These are phyloP conservation scores for Paspalum vaginatum DNA, from an alignment of 176 grass and related monocot genomes.

Conservation along the genomic window DNA sequence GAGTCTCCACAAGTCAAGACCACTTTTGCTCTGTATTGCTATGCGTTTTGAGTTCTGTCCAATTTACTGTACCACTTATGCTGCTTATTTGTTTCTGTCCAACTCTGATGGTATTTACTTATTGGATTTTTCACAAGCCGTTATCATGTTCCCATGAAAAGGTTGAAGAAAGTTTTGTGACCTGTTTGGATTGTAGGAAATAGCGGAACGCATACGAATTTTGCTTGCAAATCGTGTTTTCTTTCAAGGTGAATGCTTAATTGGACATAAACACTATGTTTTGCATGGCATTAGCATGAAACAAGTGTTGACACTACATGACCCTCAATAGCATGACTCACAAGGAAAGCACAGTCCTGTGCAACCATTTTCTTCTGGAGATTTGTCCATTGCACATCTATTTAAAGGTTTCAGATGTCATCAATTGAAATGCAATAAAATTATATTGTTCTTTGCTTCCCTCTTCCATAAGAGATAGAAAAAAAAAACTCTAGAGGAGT, in stretches of 20 bases:
- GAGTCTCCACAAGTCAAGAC: background rate
- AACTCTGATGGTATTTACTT: background rate
- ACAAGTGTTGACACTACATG: background rate
- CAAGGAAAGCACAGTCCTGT: background rate
- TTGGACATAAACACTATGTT: too few species aligned
- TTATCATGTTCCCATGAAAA: too few species aligned
- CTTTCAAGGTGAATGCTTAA: background rate
- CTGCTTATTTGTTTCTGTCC: background rate
- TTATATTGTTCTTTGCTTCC: slow-evolving; percentile 13
- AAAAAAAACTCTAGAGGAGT: background rate
- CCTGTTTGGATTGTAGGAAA: background rate
- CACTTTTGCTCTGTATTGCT: background rate
- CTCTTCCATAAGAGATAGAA: background rate
- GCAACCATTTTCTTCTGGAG: background rate
- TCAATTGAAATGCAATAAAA: background rate
- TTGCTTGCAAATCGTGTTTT: background rate
- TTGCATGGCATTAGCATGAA: background rate
- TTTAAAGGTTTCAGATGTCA: background rate
- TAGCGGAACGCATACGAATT: background rate
- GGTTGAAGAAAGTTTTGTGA: background rate
- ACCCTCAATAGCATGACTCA: background rate
- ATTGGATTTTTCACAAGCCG: background rate
- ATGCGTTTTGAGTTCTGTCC: background rate
- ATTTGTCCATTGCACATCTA: background rate
- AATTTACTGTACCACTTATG: background rate